A percentile compares a stretch with the other conserved stretches of the same genome.
These are phyloP conservation scores for Phytophthora pisi DNA, from an alignment of 352 stramenopile genomes.

Conservation along the genomic window DNA sequence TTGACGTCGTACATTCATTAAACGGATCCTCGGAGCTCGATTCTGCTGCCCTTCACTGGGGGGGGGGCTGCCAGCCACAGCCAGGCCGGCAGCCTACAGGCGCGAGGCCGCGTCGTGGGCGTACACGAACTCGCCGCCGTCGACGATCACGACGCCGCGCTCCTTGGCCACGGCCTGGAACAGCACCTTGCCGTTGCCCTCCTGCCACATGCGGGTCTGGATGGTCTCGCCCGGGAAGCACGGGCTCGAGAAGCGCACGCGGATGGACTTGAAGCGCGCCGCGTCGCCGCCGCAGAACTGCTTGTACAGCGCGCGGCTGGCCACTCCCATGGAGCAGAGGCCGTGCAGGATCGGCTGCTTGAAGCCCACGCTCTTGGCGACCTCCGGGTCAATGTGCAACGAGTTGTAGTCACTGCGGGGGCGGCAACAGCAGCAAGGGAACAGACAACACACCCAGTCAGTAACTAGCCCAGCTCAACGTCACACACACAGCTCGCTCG, in stretches of 20 bases:
- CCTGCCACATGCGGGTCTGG: conserved; percentile 84
- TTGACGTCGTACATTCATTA: conserved; percentile 15
- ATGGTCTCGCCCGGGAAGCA: conserved; percentile 89
- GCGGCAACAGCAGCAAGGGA: background rate
- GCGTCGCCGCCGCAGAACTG: conserved; percentile 76
- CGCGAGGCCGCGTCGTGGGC: conserved; percentile 20
- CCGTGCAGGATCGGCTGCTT: conserved; percentile 93
- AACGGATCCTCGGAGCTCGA: background rate
- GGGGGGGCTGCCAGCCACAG: background rate
- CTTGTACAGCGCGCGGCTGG: conserved; percentile 79
- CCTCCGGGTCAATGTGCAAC: conserved; percentile 92
- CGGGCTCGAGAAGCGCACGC: conserved; percentile 87
- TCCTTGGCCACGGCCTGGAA: conserved; percentile 84
- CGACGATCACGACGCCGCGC: conserved; percentile 74
- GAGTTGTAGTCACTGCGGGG: conserved; percentile 91
- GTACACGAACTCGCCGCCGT: conserved; percentile 83
- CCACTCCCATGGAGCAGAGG: conserved; percentile 92
- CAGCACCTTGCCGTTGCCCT: conserved; percentile 49
- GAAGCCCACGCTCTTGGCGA: conserved; percentile 78
- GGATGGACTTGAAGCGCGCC: conserved; percentile 82
- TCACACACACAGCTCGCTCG: background rate
- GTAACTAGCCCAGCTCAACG: background rate
- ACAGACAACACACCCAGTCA: background rate
- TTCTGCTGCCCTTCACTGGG: background rate
- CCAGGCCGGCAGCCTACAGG: conserved; percentile 16